Evolutionary conservation across 2,329 filamentous ascomycete genomes (phyloP).

Genomic region (Stromatinia cepivora): DNA sequence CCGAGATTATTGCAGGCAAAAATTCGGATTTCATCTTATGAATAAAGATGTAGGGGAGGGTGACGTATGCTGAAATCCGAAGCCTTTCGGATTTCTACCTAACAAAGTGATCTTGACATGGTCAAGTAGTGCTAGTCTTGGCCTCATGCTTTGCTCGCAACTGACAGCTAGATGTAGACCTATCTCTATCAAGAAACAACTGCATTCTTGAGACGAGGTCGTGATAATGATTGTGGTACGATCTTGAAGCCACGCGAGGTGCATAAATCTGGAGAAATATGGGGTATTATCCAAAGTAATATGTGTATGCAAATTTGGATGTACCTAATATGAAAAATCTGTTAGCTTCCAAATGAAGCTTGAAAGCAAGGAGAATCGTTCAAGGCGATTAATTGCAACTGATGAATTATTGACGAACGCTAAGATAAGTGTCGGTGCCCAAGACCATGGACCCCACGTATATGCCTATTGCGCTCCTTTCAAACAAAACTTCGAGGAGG

Average conservation of each 20-base stretch:
- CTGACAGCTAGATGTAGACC: background rate
- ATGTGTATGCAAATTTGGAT: background rate
- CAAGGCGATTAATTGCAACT: background rate
- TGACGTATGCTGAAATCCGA: background rate
- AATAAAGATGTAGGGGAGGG: background rate
- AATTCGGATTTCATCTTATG: background rate
- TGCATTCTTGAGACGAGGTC: background rate
- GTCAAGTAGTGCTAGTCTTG: background rate
- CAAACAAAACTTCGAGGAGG: background rate
- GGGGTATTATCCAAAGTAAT: slow-evolving; percentile 15
- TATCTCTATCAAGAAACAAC: background rate
- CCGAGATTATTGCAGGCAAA: background rate
- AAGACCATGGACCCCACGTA: background rate
- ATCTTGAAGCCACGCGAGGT: background rate
- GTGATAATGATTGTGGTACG: background rate
- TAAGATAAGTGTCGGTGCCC: background rate
- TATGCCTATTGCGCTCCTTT: background rate
- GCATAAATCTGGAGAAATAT: slow-evolving; percentile 11
- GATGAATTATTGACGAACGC: background rate
- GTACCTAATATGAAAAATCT: background rate
- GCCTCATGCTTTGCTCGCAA: background rate
- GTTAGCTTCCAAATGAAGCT: background rate
- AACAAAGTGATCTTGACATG: background rate
- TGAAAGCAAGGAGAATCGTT: background rate
- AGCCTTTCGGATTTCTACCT: background rate